These are phyloP conservation scores for Stentor coeruleus DNA, from an alignment of 73 alveolate species.

Conservation along the genomic window DNA sequence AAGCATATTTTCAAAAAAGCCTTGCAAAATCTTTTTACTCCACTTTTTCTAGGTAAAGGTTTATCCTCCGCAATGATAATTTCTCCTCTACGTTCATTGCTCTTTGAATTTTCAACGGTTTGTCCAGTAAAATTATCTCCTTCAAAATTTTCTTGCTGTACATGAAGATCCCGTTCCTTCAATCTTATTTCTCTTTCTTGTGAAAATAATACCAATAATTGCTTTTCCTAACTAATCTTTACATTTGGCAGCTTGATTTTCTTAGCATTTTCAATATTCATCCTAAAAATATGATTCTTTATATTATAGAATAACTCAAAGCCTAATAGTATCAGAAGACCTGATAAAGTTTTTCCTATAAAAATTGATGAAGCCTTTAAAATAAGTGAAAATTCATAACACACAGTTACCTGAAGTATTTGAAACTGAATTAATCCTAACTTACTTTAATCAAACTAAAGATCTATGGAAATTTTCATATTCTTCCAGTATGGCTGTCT, in stretches of 20 bases:
- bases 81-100: no score
- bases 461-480: background rate
- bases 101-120: no score
- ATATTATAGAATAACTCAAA: background rate
- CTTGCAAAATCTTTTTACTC: background rate
- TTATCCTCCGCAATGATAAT: no score
- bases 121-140: no score
- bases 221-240: background rate
- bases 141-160: no score
- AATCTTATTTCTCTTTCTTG: background rate
- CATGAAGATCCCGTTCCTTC: background rate
- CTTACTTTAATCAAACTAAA: background rate
- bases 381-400: no score
- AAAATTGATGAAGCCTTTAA: background rate
- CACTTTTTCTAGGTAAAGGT: no score
- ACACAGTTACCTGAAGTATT: background rate
- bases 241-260: background rate
- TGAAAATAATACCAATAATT: background rate
- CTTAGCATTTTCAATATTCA: background rate
- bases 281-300: background rate
- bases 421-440: background rate
- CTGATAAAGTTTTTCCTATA: no score
- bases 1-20: background rate
- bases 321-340: no score
- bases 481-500: background rate